phyloP scores from a whole-genome alignment of 805 yeast genomes.

The Candida adriatica region DNA sequence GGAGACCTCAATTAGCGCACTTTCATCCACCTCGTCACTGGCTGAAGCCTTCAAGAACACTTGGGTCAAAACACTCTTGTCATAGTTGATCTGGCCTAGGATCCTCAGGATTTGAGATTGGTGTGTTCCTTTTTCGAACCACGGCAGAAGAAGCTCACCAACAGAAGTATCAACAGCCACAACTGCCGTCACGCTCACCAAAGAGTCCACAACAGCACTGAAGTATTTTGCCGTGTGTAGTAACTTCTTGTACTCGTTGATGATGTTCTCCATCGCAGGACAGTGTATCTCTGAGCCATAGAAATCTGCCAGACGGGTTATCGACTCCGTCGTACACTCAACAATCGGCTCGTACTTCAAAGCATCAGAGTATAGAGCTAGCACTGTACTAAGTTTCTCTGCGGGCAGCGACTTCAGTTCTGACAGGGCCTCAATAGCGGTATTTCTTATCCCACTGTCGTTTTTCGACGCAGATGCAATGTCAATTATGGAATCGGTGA shows the following conservation, averaged over 20 bases:
- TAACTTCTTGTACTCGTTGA: constrained; percentile 10
- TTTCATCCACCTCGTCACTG: constrained; percentile 23
- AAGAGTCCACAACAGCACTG: constrained; percentile 17
- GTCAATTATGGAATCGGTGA: constrained; percentile 25
- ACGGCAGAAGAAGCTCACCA: constrained; percentile 12
- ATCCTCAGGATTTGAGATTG: constrained; percentile 21
- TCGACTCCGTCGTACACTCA: constrained; percentile 24
- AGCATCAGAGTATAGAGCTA: constrained; percentile 26
- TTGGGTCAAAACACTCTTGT: constrained; percentile 10
- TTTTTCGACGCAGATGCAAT: constrained; percentile 28
- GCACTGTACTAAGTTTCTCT: constrained; percentile 19
- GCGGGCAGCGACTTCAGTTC: constrained; percentile 21
- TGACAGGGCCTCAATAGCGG: constrained; percentile 28
- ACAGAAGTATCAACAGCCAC: constrained; percentile 16
- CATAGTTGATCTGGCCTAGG: constrained; percentile 16
- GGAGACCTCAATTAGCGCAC: constrained; percentile 19
- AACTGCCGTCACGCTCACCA: constrained; percentile 15
- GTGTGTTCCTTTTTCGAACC: constrained; percentile 13
- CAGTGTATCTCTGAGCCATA: constrained; percentile 10
- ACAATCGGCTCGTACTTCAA: constrained; percentile 31
- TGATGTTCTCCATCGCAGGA: constrained; percentile 9
- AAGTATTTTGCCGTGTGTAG: constrained; percentile 9
- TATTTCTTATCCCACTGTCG: constrained; percentile 31
- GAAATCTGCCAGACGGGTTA: constrained; percentile 18
- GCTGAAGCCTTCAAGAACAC: constrained; percentile 19